Evolutionary conservation across 2,329 filamentous ascomycete genomes (phyloP).

Genomic region (Colletotrichum aenigma): DNA sequence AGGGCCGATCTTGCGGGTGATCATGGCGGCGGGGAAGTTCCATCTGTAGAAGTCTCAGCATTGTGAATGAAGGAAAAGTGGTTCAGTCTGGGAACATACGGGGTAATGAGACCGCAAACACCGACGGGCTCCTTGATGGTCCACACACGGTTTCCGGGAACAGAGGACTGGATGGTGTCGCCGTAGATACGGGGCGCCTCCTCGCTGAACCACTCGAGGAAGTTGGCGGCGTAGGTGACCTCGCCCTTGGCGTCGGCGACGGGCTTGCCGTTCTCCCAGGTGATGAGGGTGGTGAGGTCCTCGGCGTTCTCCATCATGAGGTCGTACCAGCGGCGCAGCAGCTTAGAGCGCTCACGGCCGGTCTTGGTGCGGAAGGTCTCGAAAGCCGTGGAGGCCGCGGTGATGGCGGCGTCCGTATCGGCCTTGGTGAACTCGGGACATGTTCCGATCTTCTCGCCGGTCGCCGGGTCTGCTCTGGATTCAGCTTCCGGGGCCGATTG

Average conservation of each 20-base stretch:
- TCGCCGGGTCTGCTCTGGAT: slow-evolving; percentile 71
- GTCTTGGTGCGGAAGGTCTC: slow-evolving; percentile 73
- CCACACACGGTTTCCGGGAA: slow-evolving; percentile 75
- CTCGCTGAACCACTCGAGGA: slow-evolving; percentile 83
- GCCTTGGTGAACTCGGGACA: slow-evolving; percentile 81
- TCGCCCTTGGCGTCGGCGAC: slow-evolving; percentile 76
- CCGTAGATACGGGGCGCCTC: slow-evolving; percentile 78
- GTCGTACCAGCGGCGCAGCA: slow-evolving; percentile 83
- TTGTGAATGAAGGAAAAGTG: background rate
- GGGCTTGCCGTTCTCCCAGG: slow-evolving; percentile 90
- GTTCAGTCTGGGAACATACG: slow-evolving; percentile 41
- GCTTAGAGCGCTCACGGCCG: slow-evolving; percentile 73
- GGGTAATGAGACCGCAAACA: slow-evolving; percentile 82
- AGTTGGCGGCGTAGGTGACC: slow-evolving; percentile 73
- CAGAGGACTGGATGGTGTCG: slow-evolving; percentile 72
- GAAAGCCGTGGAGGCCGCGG: slow-evolving; percentile 80
- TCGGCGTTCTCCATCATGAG: slow-evolving; percentile 79
- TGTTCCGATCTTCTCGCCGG: slow-evolving; percentile 79
- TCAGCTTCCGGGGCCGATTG: background rate
- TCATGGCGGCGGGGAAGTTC: slow-evolving; percentile 86
- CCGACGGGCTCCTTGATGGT: slow-evolving; percentile 85
- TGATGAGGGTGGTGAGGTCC: slow-evolving; percentile 82
- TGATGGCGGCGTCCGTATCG: slow-evolving; percentile 83
- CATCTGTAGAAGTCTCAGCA: slow-evolving; percentile 51
- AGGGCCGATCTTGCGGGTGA: slow-evolving; percentile 72